Conservation (phyloP, 495 filamentous ascomycete species). For the Rhizodiscina lignyota region DNA sequence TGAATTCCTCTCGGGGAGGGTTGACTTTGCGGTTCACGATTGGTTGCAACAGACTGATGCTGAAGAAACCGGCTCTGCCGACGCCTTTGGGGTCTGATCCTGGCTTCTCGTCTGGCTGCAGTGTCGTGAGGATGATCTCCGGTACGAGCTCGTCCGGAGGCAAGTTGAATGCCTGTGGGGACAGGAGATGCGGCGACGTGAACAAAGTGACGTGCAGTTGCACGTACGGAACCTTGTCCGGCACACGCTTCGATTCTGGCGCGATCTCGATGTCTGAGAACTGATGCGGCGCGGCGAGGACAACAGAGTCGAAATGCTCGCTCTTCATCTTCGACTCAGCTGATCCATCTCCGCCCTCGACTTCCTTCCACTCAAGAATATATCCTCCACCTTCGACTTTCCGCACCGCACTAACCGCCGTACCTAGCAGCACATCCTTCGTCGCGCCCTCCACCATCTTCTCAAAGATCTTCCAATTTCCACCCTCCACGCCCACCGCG, state of each 20-base stretch:
- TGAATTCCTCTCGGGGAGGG: constrained; percentile 40
- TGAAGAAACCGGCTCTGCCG: constrained; percentile 67
- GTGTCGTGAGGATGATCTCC: constrained; percentile 64
- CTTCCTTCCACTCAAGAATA: constrained; percentile 25
- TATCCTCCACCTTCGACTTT: constrained; percentile 33
- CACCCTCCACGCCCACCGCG: constrained; percentile 61
- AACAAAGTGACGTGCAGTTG: constrained; percentile 79
- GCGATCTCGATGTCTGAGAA: constrained; percentile 48
- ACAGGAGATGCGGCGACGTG: constrained; percentile 53
- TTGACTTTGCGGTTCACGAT: constrained; percentile 36
- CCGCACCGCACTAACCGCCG: constrained; percentile 43
- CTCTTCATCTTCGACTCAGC: constrained; percentile 1
- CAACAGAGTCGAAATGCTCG: constrained; percentile 53
- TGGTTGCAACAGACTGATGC: constrained; percentile 60
- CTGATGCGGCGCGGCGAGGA: constrained; percentile 66
- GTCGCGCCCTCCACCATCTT: constrained; percentile 52
- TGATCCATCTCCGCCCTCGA: constrained; percentile 2
- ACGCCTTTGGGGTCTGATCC: constrained; percentile 35
- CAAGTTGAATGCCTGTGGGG: constrained; percentile 54
- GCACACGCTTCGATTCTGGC: constrained; percentile 31
- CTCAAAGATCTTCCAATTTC: constrained; percentile 92
- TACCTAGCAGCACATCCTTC: constrained; percentile 49
- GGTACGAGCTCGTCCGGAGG: constrained; percentile 34
- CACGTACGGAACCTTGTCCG: constrained; percentile 66
- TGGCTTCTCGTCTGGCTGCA: constrained; percentile 38